These are phyloP conservation scores for Plasmodium vivax DNA, from an alignment of 169 alveolate genomes.

Conservation along the genomic window DNA sequence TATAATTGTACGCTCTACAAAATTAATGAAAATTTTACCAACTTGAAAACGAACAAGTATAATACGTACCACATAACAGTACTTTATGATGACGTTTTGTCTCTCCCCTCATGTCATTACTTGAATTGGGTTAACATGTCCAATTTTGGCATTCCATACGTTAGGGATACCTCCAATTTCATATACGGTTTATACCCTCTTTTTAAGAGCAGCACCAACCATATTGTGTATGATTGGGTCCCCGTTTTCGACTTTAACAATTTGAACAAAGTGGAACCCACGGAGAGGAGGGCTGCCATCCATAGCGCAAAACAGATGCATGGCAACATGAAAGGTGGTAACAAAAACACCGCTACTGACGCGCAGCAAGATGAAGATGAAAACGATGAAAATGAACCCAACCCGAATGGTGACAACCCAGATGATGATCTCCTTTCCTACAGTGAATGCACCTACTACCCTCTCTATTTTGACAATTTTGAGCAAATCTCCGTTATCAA, in stretches of 20 bases:
- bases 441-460: constrained; percentile 25
- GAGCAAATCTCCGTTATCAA: constrained; percentile 74
- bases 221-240: constrained; percentile 72
- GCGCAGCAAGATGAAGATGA: background rate
- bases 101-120: constrained; percentile 69
- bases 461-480: constrained; percentile 65
- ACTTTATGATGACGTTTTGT: constrained; percentile 57
- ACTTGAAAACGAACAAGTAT: constrained; percentile 56
- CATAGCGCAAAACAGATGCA: background rate
- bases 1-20: constrained; percentile 72
- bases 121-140: constrained; percentile 72
- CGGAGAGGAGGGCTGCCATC: background rate
- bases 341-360: background rate
- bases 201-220: constrained; percentile 53
- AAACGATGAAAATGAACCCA: background rate
- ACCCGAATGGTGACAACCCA: background rate
- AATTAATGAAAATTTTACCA: constrained; percentile 63
- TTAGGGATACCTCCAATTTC: constrained; percentile 63
- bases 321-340: background rate
- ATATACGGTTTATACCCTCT: constrained; percentile 71
- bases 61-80: constrained; percentile 72
- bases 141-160: constrained; percentile 69
- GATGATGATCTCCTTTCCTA: background rate
- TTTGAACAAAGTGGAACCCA: constrained; percentile 5
- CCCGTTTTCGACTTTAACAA: constrained; percentile 62